Evolutionary conservation across 257 asterid species (phyloP).

Genomic region (Solanum dulcamara): DNA sequence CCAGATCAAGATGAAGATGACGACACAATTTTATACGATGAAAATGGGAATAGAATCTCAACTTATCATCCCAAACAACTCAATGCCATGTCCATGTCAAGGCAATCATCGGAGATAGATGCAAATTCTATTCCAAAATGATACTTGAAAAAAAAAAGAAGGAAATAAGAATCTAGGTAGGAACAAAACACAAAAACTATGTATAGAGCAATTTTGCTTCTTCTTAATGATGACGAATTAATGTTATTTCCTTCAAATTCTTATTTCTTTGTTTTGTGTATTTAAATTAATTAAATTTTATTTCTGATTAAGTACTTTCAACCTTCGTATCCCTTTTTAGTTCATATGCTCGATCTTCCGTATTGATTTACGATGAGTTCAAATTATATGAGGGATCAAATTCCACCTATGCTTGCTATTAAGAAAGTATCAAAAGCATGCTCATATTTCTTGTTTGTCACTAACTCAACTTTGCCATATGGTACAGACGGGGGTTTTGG

Average conservation of each 20-base stretch:
- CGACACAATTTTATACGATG: conserved; percentile 40
- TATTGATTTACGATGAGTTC: not conserved
- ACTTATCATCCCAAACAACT: conserved; percentile 41
- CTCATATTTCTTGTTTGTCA: not conserved
- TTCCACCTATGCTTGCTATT: not conserved
- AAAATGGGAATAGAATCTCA: conserved; percentile 44
- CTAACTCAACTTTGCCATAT: too few relatives aligned
- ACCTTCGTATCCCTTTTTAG: not conserved
- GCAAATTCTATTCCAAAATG: conserved; percentile 1
- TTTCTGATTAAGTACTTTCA: not conserved
- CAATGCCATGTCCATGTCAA: not conserved
- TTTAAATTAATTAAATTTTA: not conserved
- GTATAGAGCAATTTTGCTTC: not conserved
- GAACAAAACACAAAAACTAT: not conserved
- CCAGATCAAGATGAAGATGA: conserved; percentile 36
- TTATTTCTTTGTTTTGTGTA: not conserved
- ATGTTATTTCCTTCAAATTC: not conserved
- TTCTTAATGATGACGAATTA: not conserved
- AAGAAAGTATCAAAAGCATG: not conserved
- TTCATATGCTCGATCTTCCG: not conserved
- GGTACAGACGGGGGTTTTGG: too few relatives aligned
- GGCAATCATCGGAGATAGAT: conserved; percentile 8
- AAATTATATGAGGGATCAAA: not conserved
- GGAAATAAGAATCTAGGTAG: not conserved
- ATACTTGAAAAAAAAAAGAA: not conserved